These are phyloP conservation scores for Pyrenophora tritici-repentis DNA, from an alignment of 2,329 filamentous ascomycete species.

Conservation along the genomic window DNA sequence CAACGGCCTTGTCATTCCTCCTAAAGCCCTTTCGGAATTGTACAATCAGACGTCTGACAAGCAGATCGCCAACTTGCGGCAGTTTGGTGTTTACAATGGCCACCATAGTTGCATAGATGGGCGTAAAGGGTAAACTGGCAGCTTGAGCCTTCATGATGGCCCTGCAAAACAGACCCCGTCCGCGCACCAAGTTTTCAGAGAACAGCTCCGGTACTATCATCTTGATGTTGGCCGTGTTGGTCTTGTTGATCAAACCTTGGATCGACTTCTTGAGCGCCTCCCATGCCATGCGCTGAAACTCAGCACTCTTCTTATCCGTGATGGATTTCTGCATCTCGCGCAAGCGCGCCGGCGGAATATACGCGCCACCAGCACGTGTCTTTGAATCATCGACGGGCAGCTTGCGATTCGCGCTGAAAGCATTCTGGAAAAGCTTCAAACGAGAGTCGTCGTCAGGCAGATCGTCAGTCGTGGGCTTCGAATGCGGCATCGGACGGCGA, in stretches of 20 bases:
- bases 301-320: slow-evolving; percentile 92
- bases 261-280: slow-evolving; percentile 98
- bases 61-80: slow-evolving; percentile 88
- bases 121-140: slow-evolving; percentile 91
- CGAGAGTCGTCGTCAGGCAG: slow-evolving; percentile 42
- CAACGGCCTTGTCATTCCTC: slow-evolving; percentile 95
- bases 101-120: slow-evolving; percentile 93
- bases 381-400: slow-evolving; percentile 88
- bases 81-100: slow-evolving; percentile 98
- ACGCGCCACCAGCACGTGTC: slow-evolving; percentile 93
- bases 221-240: slow-evolving; percentile 98
- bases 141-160: slow-evolving; percentile 99
- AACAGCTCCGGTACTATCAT: slow-evolving; percentile 95
- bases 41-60: slow-evolving; percentile 82
- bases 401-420: slow-evolving; percentile 63
- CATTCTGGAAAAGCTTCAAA: slow-evolving; percentile 44
- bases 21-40: slow-evolving; percentile 96
- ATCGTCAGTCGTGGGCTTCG: slow-evolving; percentile 19
- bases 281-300: slow-evolving; percentile 99
- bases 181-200: slow-evolving; percentile 88
- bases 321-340: slow-evolving; percentile 94
- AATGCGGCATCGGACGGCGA: slow-evolving; percentile 53
- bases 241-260: slow-evolving; percentile 98
- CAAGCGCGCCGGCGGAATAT: slow-evolving; percentile 90
- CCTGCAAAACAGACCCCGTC: slow-evolving; percentile 88